A percentile compares a stretch with the other conserved stretches of the same genome.
Evolutionary conservation across 140 eudicot genomes (phyloP).

Genomic region (Senecio squalidus): DNA sequence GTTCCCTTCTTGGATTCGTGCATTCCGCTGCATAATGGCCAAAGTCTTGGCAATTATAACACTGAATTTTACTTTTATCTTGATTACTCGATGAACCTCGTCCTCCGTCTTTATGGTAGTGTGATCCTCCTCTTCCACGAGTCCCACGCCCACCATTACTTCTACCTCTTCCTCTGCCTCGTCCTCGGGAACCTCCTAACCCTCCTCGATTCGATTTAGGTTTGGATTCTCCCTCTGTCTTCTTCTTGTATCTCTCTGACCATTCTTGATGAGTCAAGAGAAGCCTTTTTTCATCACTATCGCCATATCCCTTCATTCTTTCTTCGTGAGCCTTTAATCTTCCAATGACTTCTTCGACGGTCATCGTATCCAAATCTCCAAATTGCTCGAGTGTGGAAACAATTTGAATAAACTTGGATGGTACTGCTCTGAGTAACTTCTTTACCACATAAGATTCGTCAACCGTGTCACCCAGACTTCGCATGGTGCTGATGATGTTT

Average conservation of each 20-base stretch:
- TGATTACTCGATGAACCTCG: not conserved
- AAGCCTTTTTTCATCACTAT: not conserved
- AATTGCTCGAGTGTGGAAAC: constrained; percentile 1
- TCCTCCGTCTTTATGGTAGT: not conserved
- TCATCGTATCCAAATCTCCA: not conserved
- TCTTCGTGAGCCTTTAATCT: not conserved
- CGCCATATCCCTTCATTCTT: not conserved
- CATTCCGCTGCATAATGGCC: not conserved
- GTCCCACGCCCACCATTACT: not conserved
- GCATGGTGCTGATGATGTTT: not conserved
- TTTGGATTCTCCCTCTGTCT: not conserved
- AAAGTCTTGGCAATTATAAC: not conserved
- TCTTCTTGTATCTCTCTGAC: not conserved
- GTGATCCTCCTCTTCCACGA: not conserved
- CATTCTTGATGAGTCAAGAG: not conserved
- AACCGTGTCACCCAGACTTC: not conserved
- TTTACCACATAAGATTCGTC: too few relatives aligned
- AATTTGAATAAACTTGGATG: not conserved
- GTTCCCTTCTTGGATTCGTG: not conserved
- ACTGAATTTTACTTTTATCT: not conserved
- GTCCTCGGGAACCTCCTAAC: not conserved
- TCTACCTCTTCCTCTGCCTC: not conserved
- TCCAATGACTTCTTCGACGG: not conserved
- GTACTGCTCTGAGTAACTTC: not conserved
- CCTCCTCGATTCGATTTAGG: not conserved